A percentile compares a stretch with the other conserved stretches of the same genome.
Evolutionary conservation across 2,329 filamentous ascomycete species (phyloP).

Genomic region (Alternaria arborescens): DNA sequence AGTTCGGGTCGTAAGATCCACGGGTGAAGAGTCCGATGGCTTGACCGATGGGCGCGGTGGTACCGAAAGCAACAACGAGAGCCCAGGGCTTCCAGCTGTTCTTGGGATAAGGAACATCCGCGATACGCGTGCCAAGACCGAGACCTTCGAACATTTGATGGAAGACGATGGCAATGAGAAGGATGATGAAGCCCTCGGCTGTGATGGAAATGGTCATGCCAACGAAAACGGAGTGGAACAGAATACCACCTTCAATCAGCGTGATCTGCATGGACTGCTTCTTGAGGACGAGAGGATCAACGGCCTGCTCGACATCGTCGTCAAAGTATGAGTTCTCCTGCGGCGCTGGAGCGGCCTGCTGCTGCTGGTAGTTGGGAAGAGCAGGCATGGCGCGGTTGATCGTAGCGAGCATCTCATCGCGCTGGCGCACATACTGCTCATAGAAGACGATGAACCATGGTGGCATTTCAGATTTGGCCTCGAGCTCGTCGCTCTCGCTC

Average conservation of each 20-base stretch:
- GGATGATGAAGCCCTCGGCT: constrained; percentile 63
- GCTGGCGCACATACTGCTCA: constrained; percentile 69
- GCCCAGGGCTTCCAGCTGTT: constrained; percentile 67
- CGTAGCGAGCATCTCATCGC: constrained; percentile 66
- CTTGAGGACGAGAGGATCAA: constrained; percentile 51
- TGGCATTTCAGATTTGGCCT: constrained; percentile 60
- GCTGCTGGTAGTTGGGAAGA: constrained; percentile 45
- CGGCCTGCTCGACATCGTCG: constrained; percentile 46
- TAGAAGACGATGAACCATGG: constrained; percentile 71
- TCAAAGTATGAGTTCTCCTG: constrained; percentile 48
- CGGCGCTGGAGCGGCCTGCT: constrained; percentile 27
- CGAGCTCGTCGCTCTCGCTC: constrained; percentile 37
- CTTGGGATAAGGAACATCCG: constrained; percentile 66
- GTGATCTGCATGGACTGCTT: constrained; percentile 53
- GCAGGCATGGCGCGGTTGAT: constrained; percentile 54
- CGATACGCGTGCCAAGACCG: constrained; percentile 68
- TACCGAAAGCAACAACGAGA: constrained; percentile 69
- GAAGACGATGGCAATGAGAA: constrained; percentile 69
- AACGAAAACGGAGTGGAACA: constrained; percentile 72
- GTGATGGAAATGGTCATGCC: constrained; percentile 69
- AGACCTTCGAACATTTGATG: constrained; percentile 71
- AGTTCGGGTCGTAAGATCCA: constrained; percentile 68
- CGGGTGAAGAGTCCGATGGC: constrained; percentile 68
- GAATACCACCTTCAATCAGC: constrained; percentile 66
- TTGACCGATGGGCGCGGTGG: constrained; percentile 71